phyloP scores from a whole-genome alignment of 441 rosid species.

The Erysimum cheiri region DNA sequence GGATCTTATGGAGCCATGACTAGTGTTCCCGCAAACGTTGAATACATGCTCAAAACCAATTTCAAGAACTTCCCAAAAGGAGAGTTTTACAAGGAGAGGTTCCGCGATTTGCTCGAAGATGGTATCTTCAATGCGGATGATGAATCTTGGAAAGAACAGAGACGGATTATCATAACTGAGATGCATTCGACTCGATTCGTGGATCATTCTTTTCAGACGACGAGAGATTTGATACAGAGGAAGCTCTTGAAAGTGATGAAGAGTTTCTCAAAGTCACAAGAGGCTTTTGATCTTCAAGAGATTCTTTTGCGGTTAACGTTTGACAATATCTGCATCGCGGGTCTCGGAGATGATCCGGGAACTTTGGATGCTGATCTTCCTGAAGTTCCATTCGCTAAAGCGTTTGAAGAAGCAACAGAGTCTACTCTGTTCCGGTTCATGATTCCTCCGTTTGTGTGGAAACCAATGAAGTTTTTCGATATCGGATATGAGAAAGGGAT shows the following conservation, averaged over 20 bases:
- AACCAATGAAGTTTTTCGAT: constrained; percentile 61
- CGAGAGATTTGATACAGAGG: constrained; percentile 55
- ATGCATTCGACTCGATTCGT: constrained; percentile 70
- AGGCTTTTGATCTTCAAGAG: constrained; percentile 70
- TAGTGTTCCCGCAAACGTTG: constrained; percentile 59
- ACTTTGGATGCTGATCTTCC: constrained; percentile 66
- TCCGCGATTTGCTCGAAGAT: constrained; percentile 67
- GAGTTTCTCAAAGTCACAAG: constrained; percentile 48
- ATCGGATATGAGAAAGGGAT: constrained; percentile 67
- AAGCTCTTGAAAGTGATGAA: constrained; percentile 62
- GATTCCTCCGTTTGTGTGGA: constrained; percentile 70
- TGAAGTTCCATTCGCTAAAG: constrained; percentile 69
- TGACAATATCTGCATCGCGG: constrained; percentile 70
- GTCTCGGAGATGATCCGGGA: constrained; percentile 76
- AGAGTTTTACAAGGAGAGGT: constrained; percentile 59
- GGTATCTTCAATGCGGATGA: constrained; percentile 73
- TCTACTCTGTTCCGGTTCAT: constrained; percentile 61
- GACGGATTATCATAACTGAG: constrained; percentile 55
- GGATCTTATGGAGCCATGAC: constrained; percentile 62
- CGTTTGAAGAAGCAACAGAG: constrained; percentile 84
- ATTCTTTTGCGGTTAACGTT: constrained; percentile 72
- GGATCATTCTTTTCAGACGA: constrained; percentile 54
- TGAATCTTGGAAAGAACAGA: constrained; percentile 70
- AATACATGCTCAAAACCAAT: constrained; percentile 67
- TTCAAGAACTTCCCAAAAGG: constrained; percentile 83